A percentile compares a stretch with the other conserved stretches of the same genome.
These are phyloP conservation scores for Pleurostoma richardsiae DNA, from an alignment of 2,329 filamentous ascomycete genomes.

Conservation along the genomic window DNA sequence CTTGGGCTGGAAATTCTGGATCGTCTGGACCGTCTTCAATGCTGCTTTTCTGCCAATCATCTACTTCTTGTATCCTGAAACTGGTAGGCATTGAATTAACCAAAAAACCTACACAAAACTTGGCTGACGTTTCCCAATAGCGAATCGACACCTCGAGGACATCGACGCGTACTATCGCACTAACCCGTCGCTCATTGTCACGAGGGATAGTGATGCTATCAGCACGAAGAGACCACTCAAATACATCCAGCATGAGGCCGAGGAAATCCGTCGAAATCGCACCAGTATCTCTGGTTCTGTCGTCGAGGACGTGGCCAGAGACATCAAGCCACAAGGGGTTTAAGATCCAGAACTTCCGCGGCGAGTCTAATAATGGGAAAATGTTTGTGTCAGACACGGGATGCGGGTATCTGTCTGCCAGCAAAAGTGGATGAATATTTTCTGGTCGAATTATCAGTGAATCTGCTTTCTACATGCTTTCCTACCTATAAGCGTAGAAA, in stretches of 20 bases:
- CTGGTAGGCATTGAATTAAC: constrained; percentile 13
- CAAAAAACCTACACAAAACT: not conserved
- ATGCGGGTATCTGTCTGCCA: no score
- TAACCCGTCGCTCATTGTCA: constrained; percentile 35
- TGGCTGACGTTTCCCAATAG: constrained; percentile 4
- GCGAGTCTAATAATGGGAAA: no score
- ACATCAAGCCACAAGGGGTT: no score
- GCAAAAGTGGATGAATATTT: no score
- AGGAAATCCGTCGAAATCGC: not conserved
- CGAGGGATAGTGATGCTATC: constrained; percentile 40
- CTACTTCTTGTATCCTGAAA: constrained; percentile 45
- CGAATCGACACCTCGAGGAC: constrained; percentile 17
- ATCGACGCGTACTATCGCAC: constrained; percentile 29
- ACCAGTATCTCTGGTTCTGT: not conserved
- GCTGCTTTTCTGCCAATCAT: constrained; percentile 38
- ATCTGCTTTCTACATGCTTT: no score
- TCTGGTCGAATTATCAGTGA: no score
- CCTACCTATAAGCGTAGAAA: no score
- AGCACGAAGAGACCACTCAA: constrained; percentile 36
- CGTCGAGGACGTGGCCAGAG: not conserved
- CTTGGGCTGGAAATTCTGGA: constrained; percentile 45
- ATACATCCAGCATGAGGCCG: constrained; percentile 38
- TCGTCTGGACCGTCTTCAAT: constrained; percentile 46
- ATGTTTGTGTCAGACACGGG: no score
- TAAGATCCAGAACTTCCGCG: no score